Percentiles rank a stretch among this genome's conserved stretches.
These are phyloP conservation scores for Solanum bulbocastanum DNA, from an alignment of 257 asterid species.

Conservation along the genomic window DNA sequence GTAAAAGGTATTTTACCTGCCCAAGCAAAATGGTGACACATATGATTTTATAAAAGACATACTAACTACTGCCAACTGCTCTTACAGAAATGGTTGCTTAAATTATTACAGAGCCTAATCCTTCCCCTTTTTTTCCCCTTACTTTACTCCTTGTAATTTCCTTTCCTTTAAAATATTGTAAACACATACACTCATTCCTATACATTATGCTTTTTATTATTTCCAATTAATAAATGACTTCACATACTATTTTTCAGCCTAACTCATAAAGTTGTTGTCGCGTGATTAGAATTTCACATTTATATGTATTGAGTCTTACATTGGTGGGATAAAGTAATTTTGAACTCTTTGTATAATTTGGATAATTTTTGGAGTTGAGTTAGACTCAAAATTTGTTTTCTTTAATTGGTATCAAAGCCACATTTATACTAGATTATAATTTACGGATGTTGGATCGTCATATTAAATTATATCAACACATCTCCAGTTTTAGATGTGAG, in stretches of 20 bases:
- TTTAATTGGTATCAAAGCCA: neutral
- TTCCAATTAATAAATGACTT: neutral
- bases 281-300: accelerated
- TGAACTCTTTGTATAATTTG: neutral
- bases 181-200: neutral
- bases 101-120: constrained; percentile 65
- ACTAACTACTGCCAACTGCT: constrained; percentile 74
- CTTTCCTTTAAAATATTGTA: neutral
- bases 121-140: constrained; percentile 4
- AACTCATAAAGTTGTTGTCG: neutral
- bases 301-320: neutral
- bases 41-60: constrained; percentile 40
- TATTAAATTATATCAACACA: neutral
- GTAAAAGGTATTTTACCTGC: constrained; percentile 30
- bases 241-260: neutral
- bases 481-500: accelerated
- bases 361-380: neutral
- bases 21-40: constrained; percentile 45
- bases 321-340: neutral
- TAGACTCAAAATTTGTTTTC: neutral
- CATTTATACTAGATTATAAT: neutral
- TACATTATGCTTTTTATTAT: constrained; percentile 10
- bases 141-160: constrained; percentile 23
- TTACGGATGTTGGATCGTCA: neutral
- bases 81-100: constrained; percentile 37